Base-by-base conservation (phyloP, 164 flowering plant genomes). In the Vitis rotundifolia region DNA sequence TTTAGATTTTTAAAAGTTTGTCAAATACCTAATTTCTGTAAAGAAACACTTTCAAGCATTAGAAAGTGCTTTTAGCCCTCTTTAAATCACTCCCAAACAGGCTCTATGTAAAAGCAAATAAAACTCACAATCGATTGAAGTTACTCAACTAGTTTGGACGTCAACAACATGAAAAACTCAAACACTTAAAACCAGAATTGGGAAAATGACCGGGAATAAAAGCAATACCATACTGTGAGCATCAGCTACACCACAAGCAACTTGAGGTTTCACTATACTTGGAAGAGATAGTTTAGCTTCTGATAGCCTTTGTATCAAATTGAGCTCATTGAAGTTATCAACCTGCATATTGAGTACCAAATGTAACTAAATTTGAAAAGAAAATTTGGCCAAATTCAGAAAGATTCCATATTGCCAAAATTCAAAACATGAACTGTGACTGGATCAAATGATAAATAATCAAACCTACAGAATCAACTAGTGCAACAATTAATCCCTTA, bases 201-300 rank as follows among this genome's bases (percentile, higher is more conserved):
- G 19, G 18, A 2, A 49, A n/a, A 63, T 49, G 28, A 47, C n/a
- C 26, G 18, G 47, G 11, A 55, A 31, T 56, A 11, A 59, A 52
- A 55, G 14, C 11, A 63, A 12, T 87, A 92, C 97, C 96, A 92
- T 92, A 68, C 79, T 86, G 73, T 92, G 98, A 72, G 98, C 92
- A 82, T 90, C 88, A 71, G 88, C 82, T 28, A 92, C 94, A 59
- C 98, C 98, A 81, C 98, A 94, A 72, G 97, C 98, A 87, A 94
- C 87, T 85, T 88, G 94, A 71, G 98, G 94, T 80, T 94, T 94
- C 59, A 92, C 93, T 60, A 94, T 92, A 71, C 80, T 73, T 28
- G 98, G 98, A 75, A 86, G 86, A 68, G 83, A 77, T 31, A 91
- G 75, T 60, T 82, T 75, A 62, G 92, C 90, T 66, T 82, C 85